phyloP scores from a whole-genome alignment of 2,329 filamentous ascomycete species.

The Botrytis sinoallii region DNA sequence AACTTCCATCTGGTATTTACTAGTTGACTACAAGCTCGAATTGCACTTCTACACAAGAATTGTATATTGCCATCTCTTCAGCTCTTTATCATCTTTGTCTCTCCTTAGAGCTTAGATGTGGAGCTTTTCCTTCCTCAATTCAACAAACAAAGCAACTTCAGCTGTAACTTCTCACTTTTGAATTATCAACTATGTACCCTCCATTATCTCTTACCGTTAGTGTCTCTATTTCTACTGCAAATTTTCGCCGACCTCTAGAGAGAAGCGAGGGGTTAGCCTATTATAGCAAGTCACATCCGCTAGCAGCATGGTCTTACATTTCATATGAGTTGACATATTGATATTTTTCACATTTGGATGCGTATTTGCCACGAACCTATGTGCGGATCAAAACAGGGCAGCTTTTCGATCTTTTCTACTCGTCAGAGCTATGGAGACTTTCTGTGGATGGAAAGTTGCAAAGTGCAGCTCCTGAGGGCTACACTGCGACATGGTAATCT shows the following conservation, averaged over 20 bases:
- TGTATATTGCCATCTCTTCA: not conserved
- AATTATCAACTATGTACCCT: fast-evolving
- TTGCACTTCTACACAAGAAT: not conserved
- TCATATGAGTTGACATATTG: not conserved
- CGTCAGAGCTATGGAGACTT: not conserved
- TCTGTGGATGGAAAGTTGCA: fast-evolving
- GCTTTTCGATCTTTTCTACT: not conserved
- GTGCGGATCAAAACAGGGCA: fast-evolving
- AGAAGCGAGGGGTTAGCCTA: no score
- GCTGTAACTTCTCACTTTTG: not conserved
- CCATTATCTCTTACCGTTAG: fast-evolving
- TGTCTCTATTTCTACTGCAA: not conserved
- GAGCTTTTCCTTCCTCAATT: not conserved
- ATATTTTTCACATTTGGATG: fast-evolving
- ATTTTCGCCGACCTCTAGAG: no score
- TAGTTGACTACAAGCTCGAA: not conserved
- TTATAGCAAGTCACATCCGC: no score
- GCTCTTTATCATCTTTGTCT: not conserved
- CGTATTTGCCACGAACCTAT: not conserved
- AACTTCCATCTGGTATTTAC: not conserved
- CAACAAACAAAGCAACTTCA: not conserved
- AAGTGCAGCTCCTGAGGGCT: not conserved
- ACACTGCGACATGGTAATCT: not conserved
- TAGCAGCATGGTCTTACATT: no score
- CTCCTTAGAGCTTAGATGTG: not conserved